Conservation (phyloP, 1,284 basidiomycete genomes). For the Fomitopsis betulina region DNA sequence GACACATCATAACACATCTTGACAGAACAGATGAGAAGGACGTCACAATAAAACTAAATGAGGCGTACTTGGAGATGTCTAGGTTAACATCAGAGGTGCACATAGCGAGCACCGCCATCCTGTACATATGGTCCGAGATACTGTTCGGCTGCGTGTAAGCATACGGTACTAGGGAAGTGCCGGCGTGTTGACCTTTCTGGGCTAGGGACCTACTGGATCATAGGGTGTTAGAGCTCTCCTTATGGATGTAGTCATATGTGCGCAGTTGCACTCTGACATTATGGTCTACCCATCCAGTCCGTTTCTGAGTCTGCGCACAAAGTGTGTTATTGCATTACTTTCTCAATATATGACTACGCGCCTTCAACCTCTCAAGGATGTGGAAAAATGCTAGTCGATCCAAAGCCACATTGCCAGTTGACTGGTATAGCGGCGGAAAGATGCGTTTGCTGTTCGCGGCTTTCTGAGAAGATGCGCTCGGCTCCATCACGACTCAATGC, state of each 20-base stretch:
- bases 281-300: slow-evolving; percentile 91
- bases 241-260: background rate
- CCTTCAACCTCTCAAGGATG: slow-evolving; percentile 84
- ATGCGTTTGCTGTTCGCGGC: slow-evolving; percentile 20
- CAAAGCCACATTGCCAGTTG: slow-evolving; percentile 48
- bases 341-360: slow-evolving; percentile 22
- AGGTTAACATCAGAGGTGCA: slow-evolving; percentile 67
- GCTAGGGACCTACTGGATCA: slow-evolving; percentile 54
- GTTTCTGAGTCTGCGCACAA: slow-evolving; percentile 75
- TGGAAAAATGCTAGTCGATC: slow-evolving; percentile 89
- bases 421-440: slow-evolving; percentile 52
- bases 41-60: slow-evolving; percentile 79
- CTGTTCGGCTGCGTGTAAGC: slow-evolving; percentile 33
- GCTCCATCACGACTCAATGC: background rate
- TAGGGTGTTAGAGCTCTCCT: background rate
- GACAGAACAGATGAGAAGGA: slow-evolving; percentile 27
- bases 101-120: slow-evolving; percentile 92
- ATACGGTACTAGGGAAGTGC: background rate
- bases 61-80: slow-evolving; percentile 69
- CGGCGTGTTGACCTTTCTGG: slow-evolving; percentile 64
- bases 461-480: background rate
- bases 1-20: slow-evolving; percentile 1
- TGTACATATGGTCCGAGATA: slow-evolving; percentile 97
- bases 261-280: slow-evolving; percentile 43
- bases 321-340: background rate